phyloP scores from a whole-genome alignment of 768 basidiomycete genomes.

The Mrakia frigida region DNA sequence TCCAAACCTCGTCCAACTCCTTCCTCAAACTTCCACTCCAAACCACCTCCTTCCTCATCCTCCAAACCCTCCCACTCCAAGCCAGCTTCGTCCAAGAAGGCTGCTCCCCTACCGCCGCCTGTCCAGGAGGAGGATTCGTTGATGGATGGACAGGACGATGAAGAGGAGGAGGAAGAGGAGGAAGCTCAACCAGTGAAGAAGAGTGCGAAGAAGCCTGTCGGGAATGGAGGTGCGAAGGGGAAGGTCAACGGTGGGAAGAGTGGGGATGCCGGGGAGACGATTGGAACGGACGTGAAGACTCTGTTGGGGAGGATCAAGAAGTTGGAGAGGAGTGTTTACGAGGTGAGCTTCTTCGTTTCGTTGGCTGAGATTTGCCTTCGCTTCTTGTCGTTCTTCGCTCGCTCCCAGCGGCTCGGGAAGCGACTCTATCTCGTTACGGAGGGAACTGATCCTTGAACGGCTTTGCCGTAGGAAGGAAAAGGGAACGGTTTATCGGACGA shows the following conservation, averaged over 20 bases:
- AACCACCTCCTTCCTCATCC: background rate
- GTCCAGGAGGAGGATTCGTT: conserved; percentile 2
- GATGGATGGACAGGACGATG: background rate
- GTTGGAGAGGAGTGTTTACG: conserved; percentile 20
- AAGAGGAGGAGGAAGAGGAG: background rate
- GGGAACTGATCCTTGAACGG: background rate
- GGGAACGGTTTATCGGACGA: background rate
- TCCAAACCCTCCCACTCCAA: background rate
- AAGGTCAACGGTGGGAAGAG: background rate
- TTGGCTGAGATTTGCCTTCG: too few relatives aligned
- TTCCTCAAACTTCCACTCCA: background rate
- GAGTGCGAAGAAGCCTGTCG: background rate
- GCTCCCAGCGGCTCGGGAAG: too few relatives aligned
- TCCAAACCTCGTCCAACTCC: conserved; percentile 15
- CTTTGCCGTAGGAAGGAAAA: background rate
- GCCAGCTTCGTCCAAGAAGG: background rate
- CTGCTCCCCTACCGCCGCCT: background rate
- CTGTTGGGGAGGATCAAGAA: conserved; percentile 14
- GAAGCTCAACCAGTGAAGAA: background rate
- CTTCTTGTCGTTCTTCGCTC: background rate
- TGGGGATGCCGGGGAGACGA: background rate
- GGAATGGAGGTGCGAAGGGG: background rate
- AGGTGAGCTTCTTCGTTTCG: background rate
- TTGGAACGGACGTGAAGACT: conserved; percentile 3
- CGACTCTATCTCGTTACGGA: too few relatives aligned